Evolutionary conservation across 106 monocot species (phyloP), one percentile per base, ranked within the genome.

Genomic region (Xerophyta viscosa): DNA sequence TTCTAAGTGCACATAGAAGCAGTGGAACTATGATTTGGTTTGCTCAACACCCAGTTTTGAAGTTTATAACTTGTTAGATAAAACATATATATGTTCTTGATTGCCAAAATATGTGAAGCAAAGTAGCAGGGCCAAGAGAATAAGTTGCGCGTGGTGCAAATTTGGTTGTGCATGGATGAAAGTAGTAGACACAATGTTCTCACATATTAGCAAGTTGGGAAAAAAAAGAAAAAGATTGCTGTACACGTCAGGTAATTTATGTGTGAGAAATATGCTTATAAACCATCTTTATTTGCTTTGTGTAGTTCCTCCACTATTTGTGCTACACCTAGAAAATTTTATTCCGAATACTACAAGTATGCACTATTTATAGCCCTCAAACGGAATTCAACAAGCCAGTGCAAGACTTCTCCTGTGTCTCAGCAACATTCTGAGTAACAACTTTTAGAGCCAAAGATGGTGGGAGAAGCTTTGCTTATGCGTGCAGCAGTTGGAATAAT

Each of bases 401-500:
- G 10, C 33, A 33, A 33, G 7, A 33, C 10, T 33, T 33, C 33
- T 6, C 10, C 33, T 33, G 7, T 10, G 3, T 17, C 43, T 44
- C 43, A 44, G 33, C 5, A 44, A 14, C 6, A 14, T 44, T 44
- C 43, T 14, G 43, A 17, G 43, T 14, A 3, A 9, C 3, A 14
- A 14, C 6, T 44, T 17, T 44, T 44, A 9, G 6, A 4, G n/a
- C n/a, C n/a, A 17, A 42, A 46, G n/a, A 56, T 1, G 28, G 71
- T 78, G 78, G 54, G 59, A 55, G 67, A 64, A 14, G 64, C 46
- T 4, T 24, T 84, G 19, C 69, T 48, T 12, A 27, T 84, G 19
- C 69, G 48, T 12, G 33, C 75, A 31, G 47, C 54, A 22, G 67
- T 79, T 19, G 83, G 83, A 71, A 71, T 78, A 55, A 37, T 75